A percentile compares a stretch with the other conserved stretches of the same genome.
These are phyloP conservation scores for Euphorbia pulcherrima DNA, from an alignment of 345 rosid species.

Conservation along the genomic window DNA sequence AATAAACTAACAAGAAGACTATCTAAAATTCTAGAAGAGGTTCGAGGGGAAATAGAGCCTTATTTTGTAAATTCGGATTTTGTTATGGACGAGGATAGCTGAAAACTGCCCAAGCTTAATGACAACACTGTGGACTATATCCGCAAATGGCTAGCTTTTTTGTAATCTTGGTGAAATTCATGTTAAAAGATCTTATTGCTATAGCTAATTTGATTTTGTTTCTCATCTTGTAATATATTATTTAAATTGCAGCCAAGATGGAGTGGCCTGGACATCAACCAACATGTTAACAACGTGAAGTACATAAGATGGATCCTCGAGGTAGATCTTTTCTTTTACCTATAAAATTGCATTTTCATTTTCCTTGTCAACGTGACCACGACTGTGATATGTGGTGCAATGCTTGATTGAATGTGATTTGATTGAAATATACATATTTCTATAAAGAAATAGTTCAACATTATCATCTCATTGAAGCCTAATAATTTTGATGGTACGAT, in stretches of 20 bases:
- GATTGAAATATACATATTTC: too few relatives aligned
- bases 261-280: conserved; percentile 95
- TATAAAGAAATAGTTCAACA: not conserved
- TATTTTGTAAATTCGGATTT: conserved; percentile 65
- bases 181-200: not conserved
- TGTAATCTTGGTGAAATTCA: conserved; percentile 22
- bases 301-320: conserved; percentile 97
- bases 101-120: conserved; percentile 83
- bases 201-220: not conserved
- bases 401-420: not conserved
- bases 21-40: conserved; percentile 91
- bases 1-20: conserved; percentile 88
- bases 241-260: conserved; percentile 72
- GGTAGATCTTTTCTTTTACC: conserved; percentile 39
- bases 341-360: not conserved
- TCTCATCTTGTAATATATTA: not conserved
- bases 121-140: conserved; percentile 67
- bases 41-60: conserved; percentile 78
- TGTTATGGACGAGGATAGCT: conserved; percentile 68
- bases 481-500: not conserved
- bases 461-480: too few relatives aligned
- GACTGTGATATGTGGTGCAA: too few relatives aligned
- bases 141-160: conserved; percentile 75
- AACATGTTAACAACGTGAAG: conserved; percentile 97
- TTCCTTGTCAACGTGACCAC: not conserved